Base-by-base conservation (phyloP, 83 land plant species). In the Picea abies region DNA sequence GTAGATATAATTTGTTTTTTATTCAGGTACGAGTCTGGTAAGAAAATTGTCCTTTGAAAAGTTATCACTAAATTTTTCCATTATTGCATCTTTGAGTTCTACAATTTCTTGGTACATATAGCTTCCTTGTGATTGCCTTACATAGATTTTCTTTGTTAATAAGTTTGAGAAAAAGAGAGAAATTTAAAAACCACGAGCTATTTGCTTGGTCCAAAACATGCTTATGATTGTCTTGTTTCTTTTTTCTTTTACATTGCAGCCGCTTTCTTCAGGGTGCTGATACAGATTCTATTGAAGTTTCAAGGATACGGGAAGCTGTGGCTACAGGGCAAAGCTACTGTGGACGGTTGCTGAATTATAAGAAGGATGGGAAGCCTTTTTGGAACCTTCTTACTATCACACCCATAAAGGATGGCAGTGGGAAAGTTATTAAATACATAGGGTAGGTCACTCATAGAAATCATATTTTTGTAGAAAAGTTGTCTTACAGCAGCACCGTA, bases 381-480 rank as follows among this genome's bases (percentile, higher is more conserved):
- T 97, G 99, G 99, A 97, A 97, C 85, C 94, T 97, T 64, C 92
- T 97, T 20, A 97, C 99, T 6, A 77, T 96, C 37, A 91, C 99
- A 41, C 99, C 99, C 4, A 96, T 97, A 83, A 92, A 93, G 56
- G 94, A 97, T 84, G 97, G 89, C 22, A 81, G 66, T 63, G 99
- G 99, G 61, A 90, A 93, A 26, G 77, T 89, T 19, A 86, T 97
- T 82, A 97, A 97, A 82, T 97, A 84, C 72, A 96, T 97, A 69
- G 99, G 99, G 98, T 97, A 58, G 81, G 92, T 32, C 44, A 60
- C 66, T 29, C 63, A 16, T 3, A 26, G 17, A 37, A 60, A 58
- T 66, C 44, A 71, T n/a, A 29, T 6, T 47, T 60, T 75, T 20
- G 35, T 76, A 29, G 62, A 26, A 12, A 47, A 22, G 8, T 63